A percentile compares a stretch with the other conserved stretches of the same genome.
Evolutionary conservation across 176 grass and related monocot species (phyloP).

Genomic region (Tuctoria greenei): DNA sequence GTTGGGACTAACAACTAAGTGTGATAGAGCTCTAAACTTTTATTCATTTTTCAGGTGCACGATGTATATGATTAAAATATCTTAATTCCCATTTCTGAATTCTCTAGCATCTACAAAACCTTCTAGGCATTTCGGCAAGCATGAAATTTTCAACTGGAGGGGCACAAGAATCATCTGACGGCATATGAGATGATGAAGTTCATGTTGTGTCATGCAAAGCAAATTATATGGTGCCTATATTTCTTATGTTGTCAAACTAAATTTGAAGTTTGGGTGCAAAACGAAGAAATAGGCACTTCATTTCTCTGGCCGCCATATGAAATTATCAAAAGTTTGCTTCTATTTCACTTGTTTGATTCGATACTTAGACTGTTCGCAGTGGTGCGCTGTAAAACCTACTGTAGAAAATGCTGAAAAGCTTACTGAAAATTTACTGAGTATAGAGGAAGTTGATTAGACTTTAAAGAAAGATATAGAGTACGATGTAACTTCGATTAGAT

Average conservation of each 20-base stretch:
- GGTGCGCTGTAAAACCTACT: no score
- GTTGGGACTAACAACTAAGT: neutral
- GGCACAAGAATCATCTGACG: neutral
- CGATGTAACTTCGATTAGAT: no score
- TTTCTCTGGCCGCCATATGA: constrained; percentile 27
- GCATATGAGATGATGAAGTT: neutral
- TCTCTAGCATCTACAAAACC: neutral
- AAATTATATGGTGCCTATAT: constrained; percentile 1
- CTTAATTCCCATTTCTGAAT: neutral
- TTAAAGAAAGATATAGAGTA: no score
- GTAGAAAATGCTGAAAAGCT: no score
- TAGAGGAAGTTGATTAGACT: no score
- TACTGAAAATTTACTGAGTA: no score
- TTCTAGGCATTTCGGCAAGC: neutral
- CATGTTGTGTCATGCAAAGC: neutral
- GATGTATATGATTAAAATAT: neutral
- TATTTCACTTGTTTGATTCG: constrained; percentile 37
- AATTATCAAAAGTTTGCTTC: constrained; percentile 43
- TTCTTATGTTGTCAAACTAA: constrained; percentile 9
- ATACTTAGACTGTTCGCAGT: no score
- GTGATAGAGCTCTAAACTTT: neutral
- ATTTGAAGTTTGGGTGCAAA: constrained; percentile 24
- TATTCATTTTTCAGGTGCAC: neutral
- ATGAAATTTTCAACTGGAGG: neutral
- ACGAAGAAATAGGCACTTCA: constrained; percentile 35